These are phyloP conservation scores for Aspergillus ibericus DNA, from an alignment of 2,329 filamentous ascomycete species.

Conservation along the genomic window DNA sequence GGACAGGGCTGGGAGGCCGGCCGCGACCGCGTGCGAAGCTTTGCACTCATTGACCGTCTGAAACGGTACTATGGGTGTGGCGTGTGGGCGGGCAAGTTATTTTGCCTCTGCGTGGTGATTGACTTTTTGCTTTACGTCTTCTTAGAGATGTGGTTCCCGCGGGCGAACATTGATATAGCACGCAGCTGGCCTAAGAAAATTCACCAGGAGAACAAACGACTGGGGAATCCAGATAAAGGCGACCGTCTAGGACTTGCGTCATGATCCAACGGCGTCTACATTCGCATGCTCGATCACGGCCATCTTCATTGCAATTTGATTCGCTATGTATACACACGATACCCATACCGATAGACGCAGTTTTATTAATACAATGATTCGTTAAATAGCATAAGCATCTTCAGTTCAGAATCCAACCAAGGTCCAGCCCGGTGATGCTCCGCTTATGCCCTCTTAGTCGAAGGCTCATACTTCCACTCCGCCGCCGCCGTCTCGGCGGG, in stretches of 20 bases:
- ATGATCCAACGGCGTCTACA: too few species aligned
- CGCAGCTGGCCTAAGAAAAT: slow-evolving; percentile 86
- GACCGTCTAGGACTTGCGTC: slow-evolving; percentile 7
- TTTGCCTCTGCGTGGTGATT: slow-evolving; percentile 89
- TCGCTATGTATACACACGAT: background rate
- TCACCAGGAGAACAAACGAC: slow-evolving; percentile 9
- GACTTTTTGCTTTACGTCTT: slow-evolving; percentile 91
- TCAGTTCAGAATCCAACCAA: background rate
- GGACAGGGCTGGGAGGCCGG: slow-evolving; percentile 69
- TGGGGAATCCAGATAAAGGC: background rate
- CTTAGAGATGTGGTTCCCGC: slow-evolving; percentile 81
- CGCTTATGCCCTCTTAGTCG: slow-evolving; percentile 22
- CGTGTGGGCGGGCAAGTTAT: slow-evolving; percentile 97
- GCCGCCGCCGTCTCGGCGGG: slow-evolving; percentile 29
- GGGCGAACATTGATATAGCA: slow-evolving; percentile 83
- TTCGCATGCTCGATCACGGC: background rate
- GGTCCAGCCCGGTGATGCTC: slow-evolving; percentile 1
- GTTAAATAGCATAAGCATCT: background rate
- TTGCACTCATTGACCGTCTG: slow-evolving; percentile 88
- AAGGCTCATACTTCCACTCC: slow-evolving; percentile 30
- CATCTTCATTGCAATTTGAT: background rate
- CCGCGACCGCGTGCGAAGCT: slow-evolving; percentile 73
- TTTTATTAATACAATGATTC: slow-evolving; percentile 2
- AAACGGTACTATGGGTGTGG: slow-evolving; percentile 98
- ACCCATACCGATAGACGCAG: background rate